phyloP scores from a whole-genome alignment of 805 yeast species.

The Candida chilensis region DNA sequence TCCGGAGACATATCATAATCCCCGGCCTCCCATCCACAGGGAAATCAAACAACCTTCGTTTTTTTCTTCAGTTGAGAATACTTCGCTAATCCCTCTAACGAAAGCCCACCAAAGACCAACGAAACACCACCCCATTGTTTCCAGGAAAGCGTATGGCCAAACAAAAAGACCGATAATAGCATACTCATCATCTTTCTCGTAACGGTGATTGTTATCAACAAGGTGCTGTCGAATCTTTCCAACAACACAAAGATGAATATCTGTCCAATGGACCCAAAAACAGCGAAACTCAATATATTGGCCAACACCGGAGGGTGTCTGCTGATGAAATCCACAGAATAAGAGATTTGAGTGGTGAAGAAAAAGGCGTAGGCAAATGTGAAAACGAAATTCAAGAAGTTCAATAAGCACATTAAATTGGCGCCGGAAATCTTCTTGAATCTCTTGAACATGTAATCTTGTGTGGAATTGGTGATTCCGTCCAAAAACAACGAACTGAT shows the following conservation, averaged over 20 bases:
- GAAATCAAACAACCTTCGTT: too few relatives aligned
- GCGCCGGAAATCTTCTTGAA: conserved; percentile 62
- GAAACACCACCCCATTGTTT: conserved; percentile 75
- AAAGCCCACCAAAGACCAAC: conserved; percentile 80
- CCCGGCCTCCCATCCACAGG: too few relatives aligned
- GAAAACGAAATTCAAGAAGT: conserved; percentile 31
- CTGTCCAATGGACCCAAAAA: conserved; percentile 88
- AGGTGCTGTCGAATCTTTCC: conserved; percentile 76
- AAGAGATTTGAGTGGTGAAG: conserved; percentile 39
- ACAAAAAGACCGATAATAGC: conserved; percentile 79
- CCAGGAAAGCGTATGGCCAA: conserved; percentile 61
- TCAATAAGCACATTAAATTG: conserved; percentile 71
- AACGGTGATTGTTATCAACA: conserved; percentile 87
- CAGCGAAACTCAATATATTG: conserved; percentile 59
- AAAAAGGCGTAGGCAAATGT: conserved; percentile 39
- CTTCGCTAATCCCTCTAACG: conserved; percentile 62
- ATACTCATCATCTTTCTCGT: conserved; percentile 95
- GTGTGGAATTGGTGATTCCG: conserved; percentile 90
- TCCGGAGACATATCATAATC: too few relatives aligned
- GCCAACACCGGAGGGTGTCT: conserved; percentile 42
- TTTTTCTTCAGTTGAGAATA: conserved; percentile 5
- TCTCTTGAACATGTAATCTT: conserved; percentile 67
- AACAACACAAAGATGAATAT: conserved; percentile 84
- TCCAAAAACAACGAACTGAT: conserved; percentile 65
- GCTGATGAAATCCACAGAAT: conserved; percentile 37